Conservation (phyloP, 2,329 filamentous ascomycete species). For the Penicillium brevicompactum region DNA sequence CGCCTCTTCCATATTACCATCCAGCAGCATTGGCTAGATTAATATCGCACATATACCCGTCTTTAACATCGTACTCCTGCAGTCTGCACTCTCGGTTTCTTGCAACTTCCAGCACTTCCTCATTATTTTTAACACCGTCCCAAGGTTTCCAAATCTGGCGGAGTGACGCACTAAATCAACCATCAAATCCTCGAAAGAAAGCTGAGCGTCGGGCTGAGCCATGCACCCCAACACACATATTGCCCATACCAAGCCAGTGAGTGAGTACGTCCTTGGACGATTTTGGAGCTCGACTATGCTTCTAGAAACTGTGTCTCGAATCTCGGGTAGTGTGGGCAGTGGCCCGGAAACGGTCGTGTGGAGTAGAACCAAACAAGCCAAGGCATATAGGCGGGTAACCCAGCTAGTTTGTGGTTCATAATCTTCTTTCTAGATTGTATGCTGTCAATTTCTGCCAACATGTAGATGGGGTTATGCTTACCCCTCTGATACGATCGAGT, state of each 20-base stretch:
- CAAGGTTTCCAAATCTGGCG: constrained; percentile 2
- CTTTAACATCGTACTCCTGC: constrained; percentile 5
- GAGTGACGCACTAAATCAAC: constrained; percentile 2
- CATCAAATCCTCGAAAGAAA: constrained; percentile 5
- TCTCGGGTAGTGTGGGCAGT: constrained; percentile 2
- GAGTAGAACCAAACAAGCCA: constrained; percentile 2
- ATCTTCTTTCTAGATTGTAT: not conserved
- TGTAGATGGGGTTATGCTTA: not conserved
- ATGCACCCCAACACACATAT: constrained; percentile 7
- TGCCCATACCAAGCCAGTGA: constrained; percentile 8
- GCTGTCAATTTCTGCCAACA: not conserved
- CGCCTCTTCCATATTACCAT: too few relatives aligned
- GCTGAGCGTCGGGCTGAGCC: not conserved
- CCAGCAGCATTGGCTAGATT: not conserved
- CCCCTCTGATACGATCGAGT: constrained; percentile 1
- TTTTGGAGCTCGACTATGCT: constrained; percentile 4
- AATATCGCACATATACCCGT: constrained; percentile 5
- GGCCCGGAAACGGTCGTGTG: constrained; percentile 5
- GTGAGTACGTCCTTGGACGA: constrained; percentile 1
- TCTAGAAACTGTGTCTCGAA: constrained; percentile 1
- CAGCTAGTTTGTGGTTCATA: constrained; percentile 5
- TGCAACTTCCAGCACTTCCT: constrained; percentile 5
- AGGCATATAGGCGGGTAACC: constrained; percentile 5
- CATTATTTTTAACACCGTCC: constrained; percentile 8
- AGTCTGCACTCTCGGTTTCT: constrained; percentile 3